Conservation (phyloP, 352 stramenopile species). For the Phytophthora litchii region DNA sequence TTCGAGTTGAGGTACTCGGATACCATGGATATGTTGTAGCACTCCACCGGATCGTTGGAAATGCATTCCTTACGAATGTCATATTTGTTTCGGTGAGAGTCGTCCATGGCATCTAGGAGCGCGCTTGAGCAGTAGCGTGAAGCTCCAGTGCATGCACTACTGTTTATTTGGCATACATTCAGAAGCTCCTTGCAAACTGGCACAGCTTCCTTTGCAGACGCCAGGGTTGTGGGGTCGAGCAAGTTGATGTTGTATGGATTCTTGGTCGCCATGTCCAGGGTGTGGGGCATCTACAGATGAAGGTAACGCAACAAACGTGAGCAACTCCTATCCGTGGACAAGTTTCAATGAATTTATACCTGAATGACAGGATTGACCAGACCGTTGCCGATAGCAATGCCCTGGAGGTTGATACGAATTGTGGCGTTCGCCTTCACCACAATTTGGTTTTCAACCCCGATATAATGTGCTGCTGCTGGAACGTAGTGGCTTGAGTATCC, state of each 20-base stretch:
- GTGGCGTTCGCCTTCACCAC: slow-evolving; percentile 20
- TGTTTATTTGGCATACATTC: slow-evolving; percentile 28
- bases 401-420: slow-evolving; percentile 49
- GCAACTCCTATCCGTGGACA: not conserved
- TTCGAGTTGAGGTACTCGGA: slow-evolving; percentile 63
- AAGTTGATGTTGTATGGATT: slow-evolving; percentile 62
- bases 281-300: slow-evolving; percentile 35
- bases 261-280: slow-evolving; percentile 47
- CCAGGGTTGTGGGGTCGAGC: slow-evolving; percentile 31
- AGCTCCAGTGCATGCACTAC: slow-evolving; percentile 24
- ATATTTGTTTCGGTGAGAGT: slow-evolving; percentile 48
- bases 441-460: slow-evolving; percentile 35
- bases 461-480: slow-evolving; percentile 52
- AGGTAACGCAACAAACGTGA: slow-evolving; percentile 1
- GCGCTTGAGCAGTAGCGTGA: slow-evolving; percentile 20
- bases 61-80: slow-evolving; percentile 51
- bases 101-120: slow-evolving; percentile 20
- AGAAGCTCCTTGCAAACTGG: slow-evolving; percentile 39
- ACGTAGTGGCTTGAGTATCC: slow-evolving; percentile 67
- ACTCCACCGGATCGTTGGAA: slow-evolving; percentile 15
- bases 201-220: slow-evolving; percentile 28
- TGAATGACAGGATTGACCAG: slow-evolving; percentile 51
- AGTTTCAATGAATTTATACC: slow-evolving; percentile 18
- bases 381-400: slow-evolving; percentile 62
- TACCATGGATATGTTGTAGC: slow-evolving; percentile 31